Percentiles rank a stretch among this genome's conserved stretches.
Conservation (phyloP, 225 moss, liverwort and hornwort species). For the Anthoceros angustus region DNA sequence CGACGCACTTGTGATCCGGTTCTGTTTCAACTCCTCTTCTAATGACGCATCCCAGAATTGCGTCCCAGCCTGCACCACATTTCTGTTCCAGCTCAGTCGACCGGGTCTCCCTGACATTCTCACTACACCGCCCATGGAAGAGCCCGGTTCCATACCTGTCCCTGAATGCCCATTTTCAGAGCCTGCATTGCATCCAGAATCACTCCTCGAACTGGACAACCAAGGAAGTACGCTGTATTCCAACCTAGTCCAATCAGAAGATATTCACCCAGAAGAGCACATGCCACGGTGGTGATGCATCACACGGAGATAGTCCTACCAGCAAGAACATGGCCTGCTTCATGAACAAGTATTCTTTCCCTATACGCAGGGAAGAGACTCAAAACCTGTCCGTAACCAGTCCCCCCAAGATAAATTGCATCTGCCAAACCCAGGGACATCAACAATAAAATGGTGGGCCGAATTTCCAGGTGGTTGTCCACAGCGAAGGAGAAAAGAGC, state of each 20-base stretch:
- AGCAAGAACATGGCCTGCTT: conserved; percentile 97
- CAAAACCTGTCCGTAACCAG: conserved; percentile 45
- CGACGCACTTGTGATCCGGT: conserved; percentile 45
- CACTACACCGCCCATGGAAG: not conserved
- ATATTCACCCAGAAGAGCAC: not conserved
- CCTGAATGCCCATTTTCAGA: conserved; percentile 49
- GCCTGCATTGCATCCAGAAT: conserved; percentile 65
- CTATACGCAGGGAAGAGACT: conserved; percentile 75
- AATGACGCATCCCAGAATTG: conserved; percentile 91
- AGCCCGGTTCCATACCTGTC: conserved; percentile 41
- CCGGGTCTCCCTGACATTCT: not conserved
- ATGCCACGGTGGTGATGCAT: not conserved
- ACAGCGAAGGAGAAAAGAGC: conserved; percentile 50
- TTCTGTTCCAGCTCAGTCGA: too few species aligned
- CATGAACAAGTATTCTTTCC: conserved; percentile 69
- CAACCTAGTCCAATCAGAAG: conserved; percentile 7
- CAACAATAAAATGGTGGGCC: conserved; percentile 37
- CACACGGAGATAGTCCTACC: conserved; percentile 22
- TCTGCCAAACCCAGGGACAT: conserved; percentile 62
- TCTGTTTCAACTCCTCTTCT: conserved; percentile 54
- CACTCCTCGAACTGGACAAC: conserved; percentile 83
- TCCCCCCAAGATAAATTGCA: conserved; percentile 67
- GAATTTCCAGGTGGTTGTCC: conserved; percentile 55
- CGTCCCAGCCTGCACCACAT: conserved; percentile 60
- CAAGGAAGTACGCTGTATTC: conserved; percentile 75